Conservation (phyloP, 306 rosid species). For the Fagus sylvatica region DNA sequence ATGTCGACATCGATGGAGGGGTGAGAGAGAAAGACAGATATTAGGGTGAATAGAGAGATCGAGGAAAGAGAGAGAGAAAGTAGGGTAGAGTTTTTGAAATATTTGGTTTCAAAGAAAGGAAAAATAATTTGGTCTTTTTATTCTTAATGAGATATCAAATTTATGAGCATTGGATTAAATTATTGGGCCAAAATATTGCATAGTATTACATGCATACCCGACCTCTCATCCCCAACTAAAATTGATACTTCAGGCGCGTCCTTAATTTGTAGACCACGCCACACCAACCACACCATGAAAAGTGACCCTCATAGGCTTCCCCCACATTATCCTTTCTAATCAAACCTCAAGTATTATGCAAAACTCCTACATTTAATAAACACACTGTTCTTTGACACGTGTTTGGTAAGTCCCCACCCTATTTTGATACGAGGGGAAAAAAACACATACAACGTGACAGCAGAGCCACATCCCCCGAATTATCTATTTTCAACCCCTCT, state of each 20-base stretch:
- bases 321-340: not conserved
- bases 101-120: too few species aligned
- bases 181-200: not conserved
- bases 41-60: too few species aligned
- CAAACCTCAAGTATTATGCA: too few species aligned
- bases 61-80: too few species aligned
- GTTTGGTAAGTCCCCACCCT: not conserved
- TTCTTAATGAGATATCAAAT: too few species aligned
- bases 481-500: not conserved
- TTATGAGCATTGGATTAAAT: not conserved
- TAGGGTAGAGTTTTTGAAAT: too few species aligned
- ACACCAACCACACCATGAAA: not conserved
- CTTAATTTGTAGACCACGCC: not conserved
- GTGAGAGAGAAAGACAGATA: too few species aligned
- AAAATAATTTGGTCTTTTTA: too few species aligned
- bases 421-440: not conserved
- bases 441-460: not conserved
- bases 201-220: too few species aligned
- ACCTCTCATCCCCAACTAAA: too few species aligned
- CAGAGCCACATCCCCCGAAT: not conserved
- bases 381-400: conserved; percentile 5
- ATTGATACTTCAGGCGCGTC: not conserved
- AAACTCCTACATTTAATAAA: not conserved
- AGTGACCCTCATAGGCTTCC: not conserved
- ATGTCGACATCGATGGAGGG: too few species aligned